phyloP scores from a whole-genome alignment of 805 yeast species.

The Torulaspora delbrueckii region DNA sequence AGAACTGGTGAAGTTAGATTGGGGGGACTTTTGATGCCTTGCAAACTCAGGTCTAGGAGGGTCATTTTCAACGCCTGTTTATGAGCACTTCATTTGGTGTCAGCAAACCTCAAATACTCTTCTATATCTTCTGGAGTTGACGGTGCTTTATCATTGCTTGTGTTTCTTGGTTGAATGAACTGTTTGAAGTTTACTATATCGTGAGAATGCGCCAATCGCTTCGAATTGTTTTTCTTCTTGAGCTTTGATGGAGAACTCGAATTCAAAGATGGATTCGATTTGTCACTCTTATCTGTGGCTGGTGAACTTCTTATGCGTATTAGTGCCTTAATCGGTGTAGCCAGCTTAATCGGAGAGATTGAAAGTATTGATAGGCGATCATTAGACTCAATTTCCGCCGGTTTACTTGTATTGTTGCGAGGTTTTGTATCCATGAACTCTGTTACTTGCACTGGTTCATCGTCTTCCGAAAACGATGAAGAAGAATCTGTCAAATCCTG shows the following conservation, averaged over 20 bases:
- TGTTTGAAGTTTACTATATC: constrained; percentile 19
- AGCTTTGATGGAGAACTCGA: constrained; percentile 10
- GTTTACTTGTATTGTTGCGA: not conserved
- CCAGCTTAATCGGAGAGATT: constrained; percentile 20
- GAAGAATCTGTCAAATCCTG: constrained; percentile 6
- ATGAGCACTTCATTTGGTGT: constrained; percentile 4
- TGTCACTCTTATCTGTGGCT: constrained; percentile 7
- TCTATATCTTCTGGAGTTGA: constrained; percentile 23
- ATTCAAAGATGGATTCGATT: not conserved
- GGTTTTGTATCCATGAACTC: constrained; percentile 15
- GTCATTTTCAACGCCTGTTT: constrained; percentile 4
- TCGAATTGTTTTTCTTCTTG: constrained; percentile 4
- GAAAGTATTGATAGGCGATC: constrained; percentile 11
- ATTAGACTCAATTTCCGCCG: not conserved
- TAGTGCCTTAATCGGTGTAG: constrained; percentile 26
- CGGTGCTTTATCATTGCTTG: constrained; percentile 3
- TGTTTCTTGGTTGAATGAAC: constrained; percentile 11
- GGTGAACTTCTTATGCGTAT: constrained; percentile 24
- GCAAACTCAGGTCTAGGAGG: not conserved
- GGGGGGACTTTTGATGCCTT: not conserved
- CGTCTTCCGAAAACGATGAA: constrained; percentile 17
- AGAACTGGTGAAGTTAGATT: not conserved
- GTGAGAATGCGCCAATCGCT: constrained; percentile 14
- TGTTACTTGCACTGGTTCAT: constrained; percentile 24
- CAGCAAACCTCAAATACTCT: constrained; percentile 27